phyloP scores from a whole-genome alignment of 2,329 filamentous ascomycete species.

The Diaporthe citrichinensis region DNA sequence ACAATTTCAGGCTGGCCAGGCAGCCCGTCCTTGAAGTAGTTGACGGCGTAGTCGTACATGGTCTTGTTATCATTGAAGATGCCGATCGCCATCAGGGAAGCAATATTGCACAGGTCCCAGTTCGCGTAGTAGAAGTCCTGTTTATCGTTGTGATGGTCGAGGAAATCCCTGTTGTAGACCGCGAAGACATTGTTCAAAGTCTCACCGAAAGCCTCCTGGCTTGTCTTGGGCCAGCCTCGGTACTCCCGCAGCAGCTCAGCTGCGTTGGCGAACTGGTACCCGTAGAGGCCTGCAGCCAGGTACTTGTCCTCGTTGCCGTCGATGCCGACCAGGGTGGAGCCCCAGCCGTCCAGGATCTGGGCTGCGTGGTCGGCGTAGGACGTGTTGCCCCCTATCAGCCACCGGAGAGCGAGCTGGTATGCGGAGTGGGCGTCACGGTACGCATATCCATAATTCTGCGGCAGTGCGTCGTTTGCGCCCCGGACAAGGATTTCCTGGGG shows the following conservation, averaged over 20 bases:
- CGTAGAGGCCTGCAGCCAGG: conserved; percentile 54
- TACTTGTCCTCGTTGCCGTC: conserved; percentile 50
- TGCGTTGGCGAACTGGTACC: conserved; percentile 57
- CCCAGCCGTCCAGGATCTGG: conserved; percentile 52
- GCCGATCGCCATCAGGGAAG: conserved; percentile 53
- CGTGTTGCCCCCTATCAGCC: conserved; percentile 51
- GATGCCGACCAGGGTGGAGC: conserved; percentile 49
- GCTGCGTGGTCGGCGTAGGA: conserved; percentile 51
- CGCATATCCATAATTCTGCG: conserved; percentile 3
- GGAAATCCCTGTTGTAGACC: conserved; percentile 50
- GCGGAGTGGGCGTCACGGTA: conserved; percentile 15
- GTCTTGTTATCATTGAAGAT: conserved; percentile 55
- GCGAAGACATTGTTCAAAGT: conserved; percentile 51
- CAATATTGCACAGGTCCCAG: conserved; percentile 56
- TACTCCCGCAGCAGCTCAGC: conserved; percentile 54
- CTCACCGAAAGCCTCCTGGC: conserved; percentile 43
- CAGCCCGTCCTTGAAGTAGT: conserved; percentile 52
- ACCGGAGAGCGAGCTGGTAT: conserved; percentile 48
- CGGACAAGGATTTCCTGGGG: background rate
- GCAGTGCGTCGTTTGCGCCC: background rate
- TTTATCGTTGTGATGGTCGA: conserved; percentile 49
- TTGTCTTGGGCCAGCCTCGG: conserved; percentile 7
- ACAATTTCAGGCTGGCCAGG: conserved; percentile 1
- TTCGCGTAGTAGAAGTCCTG: conserved; percentile 42
- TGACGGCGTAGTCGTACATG: conserved; percentile 52